Percentiles rank a stretch among this genome's conserved stretches.
phyloP scores from a whole-genome alignment of 768 basidiomycete genomes.

The Lactarius deliciosus region DNA sequence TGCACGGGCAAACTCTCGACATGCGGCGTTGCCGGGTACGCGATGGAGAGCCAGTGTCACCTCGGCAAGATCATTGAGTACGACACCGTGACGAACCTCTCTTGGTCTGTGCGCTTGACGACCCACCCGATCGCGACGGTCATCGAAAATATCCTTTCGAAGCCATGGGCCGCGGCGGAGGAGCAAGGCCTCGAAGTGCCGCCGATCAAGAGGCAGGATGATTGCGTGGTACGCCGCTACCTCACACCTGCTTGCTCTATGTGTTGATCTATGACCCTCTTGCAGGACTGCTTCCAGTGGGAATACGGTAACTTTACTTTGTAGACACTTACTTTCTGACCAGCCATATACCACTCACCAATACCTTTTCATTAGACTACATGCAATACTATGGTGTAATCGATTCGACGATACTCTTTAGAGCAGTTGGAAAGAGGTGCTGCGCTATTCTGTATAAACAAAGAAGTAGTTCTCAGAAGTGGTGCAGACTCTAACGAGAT shows the following conservation, averaged over 20 bases:
- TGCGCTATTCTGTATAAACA: not conserved
- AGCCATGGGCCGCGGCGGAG: slow-evolving; percentile 67
- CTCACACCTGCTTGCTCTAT: not conserved
- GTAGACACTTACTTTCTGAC: not conserved
- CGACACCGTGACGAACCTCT: slow-evolving; percentile 84
- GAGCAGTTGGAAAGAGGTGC: not conserved
- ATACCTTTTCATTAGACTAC: not conserved
- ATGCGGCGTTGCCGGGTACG: slow-evolving; percentile 85
- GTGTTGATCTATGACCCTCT: not conserved
- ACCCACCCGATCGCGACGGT: slow-evolving; percentile 78
- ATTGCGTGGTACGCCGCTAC: slow-evolving; percentile 56
- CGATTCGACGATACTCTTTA: not conserved
- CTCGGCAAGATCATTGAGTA: slow-evolving; percentile 85
- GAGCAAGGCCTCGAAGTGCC: slow-evolving; percentile 67
- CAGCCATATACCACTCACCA: not conserved
- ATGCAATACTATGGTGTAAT: slow-evolving; percentile 6
- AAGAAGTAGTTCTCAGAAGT: not conserved
- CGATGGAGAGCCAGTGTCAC: slow-evolving; percentile 81
- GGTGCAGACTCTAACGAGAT: not conserved
- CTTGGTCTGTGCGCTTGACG: slow-evolving; percentile 83
- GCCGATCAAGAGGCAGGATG: slow-evolving; percentile 49
- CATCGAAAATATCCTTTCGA: slow-evolving; percentile 67
- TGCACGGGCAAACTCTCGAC: slow-evolving; percentile 75
- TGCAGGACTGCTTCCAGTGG: slow-evolving; percentile 73
- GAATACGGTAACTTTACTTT: slow-evolving; percentile 51